Evolutionary conservation across 768 basidiomycete species (phyloP), one percentile per base, ranked within the genome.

Genomic region (Saitozyma sp.): DNA sequence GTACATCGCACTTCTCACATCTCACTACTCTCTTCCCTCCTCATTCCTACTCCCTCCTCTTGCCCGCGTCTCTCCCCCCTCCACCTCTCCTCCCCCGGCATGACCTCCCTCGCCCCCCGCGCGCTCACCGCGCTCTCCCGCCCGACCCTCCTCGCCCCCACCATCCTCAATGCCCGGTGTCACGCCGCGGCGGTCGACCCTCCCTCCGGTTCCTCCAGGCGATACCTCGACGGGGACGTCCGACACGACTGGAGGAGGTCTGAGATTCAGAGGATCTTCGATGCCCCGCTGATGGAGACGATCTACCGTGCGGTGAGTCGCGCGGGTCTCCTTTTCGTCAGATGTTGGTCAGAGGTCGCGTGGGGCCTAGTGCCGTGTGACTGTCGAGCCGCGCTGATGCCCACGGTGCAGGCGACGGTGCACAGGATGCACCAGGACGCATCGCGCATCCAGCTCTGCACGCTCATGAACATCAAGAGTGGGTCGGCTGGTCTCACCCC

Each of bases 401-500:
- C 13, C 39, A 8, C 41, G 37, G 5, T 46, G 16, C 46, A 78
- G 77, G 76, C 92, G 13, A 79, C 85, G 3, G 85, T 94, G 10
- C 95, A 98, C 79, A 84, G 94, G 67, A 84, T 88, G 74, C 83
- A 89, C 78, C 92, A 96, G 69, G 89, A 94, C 81, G 88, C 93
- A 40, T 84, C 81, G 70, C 92, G 96, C 83, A 86, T 98, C 39
- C 95, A 98, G 81, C 84, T 98, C 40, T 97, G 94, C 72, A 98
- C 95, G 5, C 84, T 98, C 39, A 92, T 98, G 89, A 98, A 98
- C 78, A 98, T 98, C 80, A 98, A 98, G 81, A 92, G 92, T 91
- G 79, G 68, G 89, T 84, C 53, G 39, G 6, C 29, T 19, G 17
- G 17, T 46, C n/a, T 19, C 48, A 60, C n/a, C 42, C 42, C 58